Evolutionary conservation across 208 protist species (phyloP).

Genomic region (Wallacemonas rigidus): DNA sequence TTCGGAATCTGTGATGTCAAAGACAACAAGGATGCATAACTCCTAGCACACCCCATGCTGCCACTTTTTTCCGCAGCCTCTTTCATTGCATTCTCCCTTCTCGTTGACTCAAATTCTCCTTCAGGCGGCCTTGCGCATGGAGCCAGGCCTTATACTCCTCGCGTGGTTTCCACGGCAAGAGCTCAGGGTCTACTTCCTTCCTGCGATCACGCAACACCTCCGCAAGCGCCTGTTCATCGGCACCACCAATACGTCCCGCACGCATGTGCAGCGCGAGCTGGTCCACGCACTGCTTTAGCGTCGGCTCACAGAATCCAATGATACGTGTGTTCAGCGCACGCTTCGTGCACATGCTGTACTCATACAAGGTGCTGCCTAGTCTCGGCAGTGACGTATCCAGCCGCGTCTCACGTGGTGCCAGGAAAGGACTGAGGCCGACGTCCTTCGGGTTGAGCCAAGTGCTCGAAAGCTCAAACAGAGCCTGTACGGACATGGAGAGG

Average conservation of each 20-base stretch:
- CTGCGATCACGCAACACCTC: conserved; percentile 47
- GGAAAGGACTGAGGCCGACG: conserved; percentile 68
- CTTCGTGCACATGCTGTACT: conserved; percentile 80
- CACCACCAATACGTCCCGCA: conserved; percentile 43
- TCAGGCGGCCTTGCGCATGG: conserved; percentile 44
- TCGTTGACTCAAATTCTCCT: background rate
- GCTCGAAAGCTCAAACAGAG: conserved; percentile 73
- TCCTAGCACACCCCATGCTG: too few species aligned
- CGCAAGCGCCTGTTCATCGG: conserved; percentile 31
- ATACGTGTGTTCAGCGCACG: conserved; percentile 83
- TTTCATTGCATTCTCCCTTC: background rate
- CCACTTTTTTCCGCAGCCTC: too few species aligned
- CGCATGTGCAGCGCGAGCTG: conserved; percentile 51
- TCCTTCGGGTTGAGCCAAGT: conserved; percentile 75
- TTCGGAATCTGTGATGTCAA: too few species aligned
- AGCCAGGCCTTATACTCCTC: conserved; percentile 76
- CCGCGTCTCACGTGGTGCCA: conserved; percentile 35
- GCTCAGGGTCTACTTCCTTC: conserved; percentile 50
- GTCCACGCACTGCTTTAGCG: conserved; percentile 79
- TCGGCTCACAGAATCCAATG: conserved; percentile 86
- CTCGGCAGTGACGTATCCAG: conserved; percentile 34
- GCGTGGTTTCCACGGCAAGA: conserved; percentile 74
- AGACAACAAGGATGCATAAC: too few species aligned
- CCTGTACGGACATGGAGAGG: conserved; percentile 46
- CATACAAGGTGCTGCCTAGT: conserved; percentile 42